Evolutionary conservation across 2,329 filamentous ascomycete species (phyloP), one percentile per base, ranked within the genome.

Genomic region (Cladobotryum mycophilum): DNA sequence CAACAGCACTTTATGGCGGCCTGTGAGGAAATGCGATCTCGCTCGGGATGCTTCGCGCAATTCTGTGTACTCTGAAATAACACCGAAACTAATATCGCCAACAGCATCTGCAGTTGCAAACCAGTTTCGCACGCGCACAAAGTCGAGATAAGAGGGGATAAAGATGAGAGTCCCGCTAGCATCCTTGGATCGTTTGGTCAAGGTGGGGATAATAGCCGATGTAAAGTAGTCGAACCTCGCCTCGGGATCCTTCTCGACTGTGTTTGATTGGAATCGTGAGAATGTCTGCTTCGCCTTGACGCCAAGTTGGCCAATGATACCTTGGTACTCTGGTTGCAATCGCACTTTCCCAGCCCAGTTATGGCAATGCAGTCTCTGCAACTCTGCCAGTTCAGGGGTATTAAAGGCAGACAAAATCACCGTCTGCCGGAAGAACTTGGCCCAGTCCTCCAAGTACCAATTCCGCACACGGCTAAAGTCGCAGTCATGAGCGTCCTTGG

Each of bases 91-190:
- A 51, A 85, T 65, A 53, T 61, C 72, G 51, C 71, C 71, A 22
- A 79, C 76, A n/a, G 73, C 69, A 9, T 73, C 60, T 14, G 84
- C 84, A 30, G 84, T 90, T 47, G 90, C 84, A 61, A 99, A 91
- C 70, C 91, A 88, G 72, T 97, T 99, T 48, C 93, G 84, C 53
- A 99, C 79, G 40, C 91, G 86, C 41, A 96, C 86, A 66, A 97
- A 97, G 71, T 99, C 93, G 53, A 96, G 84, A 69, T 96, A 97
- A 0, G 86, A 90, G 0, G 93, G 90, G 45, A 97, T 84, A 71
- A 95, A 96, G 62, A 99, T 76, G 14, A 99, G 74, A 1, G 88
- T 88, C 34, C 93, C 91, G 15, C 59, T 68, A 1, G 76, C 73
- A 51, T 83, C 80, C 53, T 81, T 82, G n/a, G 78, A 65, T 33